Percentiles rank a stretch among this genome's conserved stretches.
Evolutionary conservation across 108 stramenopile species (phyloP).

Genomic region (Mayamaea pseudoterrestris): DNA sequence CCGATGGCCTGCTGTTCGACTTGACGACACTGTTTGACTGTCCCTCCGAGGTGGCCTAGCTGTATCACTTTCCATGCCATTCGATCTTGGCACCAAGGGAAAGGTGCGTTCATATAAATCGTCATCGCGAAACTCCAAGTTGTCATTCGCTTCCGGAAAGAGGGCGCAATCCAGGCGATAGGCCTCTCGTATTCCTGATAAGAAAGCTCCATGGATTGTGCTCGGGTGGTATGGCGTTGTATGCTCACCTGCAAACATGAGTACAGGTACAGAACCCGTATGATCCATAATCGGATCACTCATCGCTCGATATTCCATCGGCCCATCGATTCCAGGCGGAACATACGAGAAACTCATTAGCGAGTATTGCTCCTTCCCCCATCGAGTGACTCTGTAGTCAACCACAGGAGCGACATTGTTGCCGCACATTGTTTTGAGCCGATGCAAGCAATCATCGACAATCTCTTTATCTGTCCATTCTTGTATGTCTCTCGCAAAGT

Average conservation of each 20-base stretch:
- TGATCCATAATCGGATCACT: constrained; percentile 47
- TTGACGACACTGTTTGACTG: neutral
- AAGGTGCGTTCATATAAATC: constrained; percentile 60
- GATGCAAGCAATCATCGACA: constrained; percentile 47
- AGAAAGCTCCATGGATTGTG: constrained; percentile 85
- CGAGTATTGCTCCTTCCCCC: constrained; percentile 62
- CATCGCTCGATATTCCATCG: constrained; percentile 30
- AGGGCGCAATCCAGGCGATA: constrained; percentile 62
- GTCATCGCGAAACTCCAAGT: constrained; percentile 33
- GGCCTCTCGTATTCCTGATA: constrained; percentile 87
- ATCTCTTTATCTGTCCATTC: constrained; percentile 45
- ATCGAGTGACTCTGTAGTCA: constrained; percentile 62
- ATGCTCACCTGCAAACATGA: constrained; percentile 92
- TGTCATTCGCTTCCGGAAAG: constrained; percentile 32
- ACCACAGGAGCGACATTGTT: constrained; percentile 34
- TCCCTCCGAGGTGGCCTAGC: neutral
- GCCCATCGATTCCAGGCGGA: constrained; percentile 63
- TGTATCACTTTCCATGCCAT: neutral
- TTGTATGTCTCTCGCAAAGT: constrained; percentile 54
- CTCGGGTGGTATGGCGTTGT: constrained; percentile 87
- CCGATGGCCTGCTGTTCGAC: neutral
- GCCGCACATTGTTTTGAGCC: constrained; percentile 46
- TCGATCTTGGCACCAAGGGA: constrained; percentile 9
- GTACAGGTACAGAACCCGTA: constrained; percentile 19
- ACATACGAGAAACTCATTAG: constrained; percentile 59